A percentile compares a stretch with the other conserved stretches of the same genome.
phyloP scores from a whole-genome alignment of 2,329 filamentous ascomycete genomes.

The Sphaerostilbella broomeana region DNA sequence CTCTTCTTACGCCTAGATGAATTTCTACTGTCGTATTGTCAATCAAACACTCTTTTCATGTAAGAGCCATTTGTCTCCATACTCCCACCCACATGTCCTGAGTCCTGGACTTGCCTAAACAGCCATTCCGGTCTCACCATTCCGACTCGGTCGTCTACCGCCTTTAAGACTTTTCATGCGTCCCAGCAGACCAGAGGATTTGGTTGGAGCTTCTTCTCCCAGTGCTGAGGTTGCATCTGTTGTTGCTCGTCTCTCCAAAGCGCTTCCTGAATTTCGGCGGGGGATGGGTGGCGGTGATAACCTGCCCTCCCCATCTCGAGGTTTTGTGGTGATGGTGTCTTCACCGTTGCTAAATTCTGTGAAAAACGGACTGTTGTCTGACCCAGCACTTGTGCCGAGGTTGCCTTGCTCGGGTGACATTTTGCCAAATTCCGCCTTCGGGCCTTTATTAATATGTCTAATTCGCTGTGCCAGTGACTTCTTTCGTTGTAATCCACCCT shows the following conservation, averaged over 20 bases:
- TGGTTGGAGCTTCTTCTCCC: constrained; percentile 37
- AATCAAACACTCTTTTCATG: constrained; percentile 5
- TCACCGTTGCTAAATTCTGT: constrained; percentile 61
- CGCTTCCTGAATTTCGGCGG: constrained; percentile 31
- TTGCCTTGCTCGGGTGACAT: constrained; percentile 32
- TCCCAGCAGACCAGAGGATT: constrained; percentile 60
- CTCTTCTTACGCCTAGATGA: too few relatives aligned
- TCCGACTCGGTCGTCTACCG: constrained; percentile 38
- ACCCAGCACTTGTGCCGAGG: constrained; percentile 26
- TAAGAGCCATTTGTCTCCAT: constrained; percentile 4
- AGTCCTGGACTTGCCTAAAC: background rate
- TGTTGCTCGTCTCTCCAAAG: constrained; percentile 59
- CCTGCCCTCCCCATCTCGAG: constrained; percentile 27
- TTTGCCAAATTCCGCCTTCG: constrained; percentile 47
- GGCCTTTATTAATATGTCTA: constrained; percentile 71
- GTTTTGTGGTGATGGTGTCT: constrained; percentile 43
- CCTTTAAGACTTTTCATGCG: constrained; percentile 80
- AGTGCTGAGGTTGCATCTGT: constrained; percentile 42
- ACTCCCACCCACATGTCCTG: constrained; percentile 2
- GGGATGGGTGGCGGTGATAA: constrained; percentile 42
- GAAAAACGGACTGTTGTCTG: constrained; percentile 69
- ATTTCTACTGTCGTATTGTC: too few relatives aligned
- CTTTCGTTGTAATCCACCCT: constrained; percentile 70
- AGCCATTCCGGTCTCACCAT: constrained; percentile 24
- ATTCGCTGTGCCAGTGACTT: constrained; percentile 93